Percentiles rank a stretch among this genome's conserved stretches.
These are phyloP conservation scores for Monosporozyma servazzii DNA, from an alignment of 805 yeast genomes.

Conservation along the genomic window DNA sequence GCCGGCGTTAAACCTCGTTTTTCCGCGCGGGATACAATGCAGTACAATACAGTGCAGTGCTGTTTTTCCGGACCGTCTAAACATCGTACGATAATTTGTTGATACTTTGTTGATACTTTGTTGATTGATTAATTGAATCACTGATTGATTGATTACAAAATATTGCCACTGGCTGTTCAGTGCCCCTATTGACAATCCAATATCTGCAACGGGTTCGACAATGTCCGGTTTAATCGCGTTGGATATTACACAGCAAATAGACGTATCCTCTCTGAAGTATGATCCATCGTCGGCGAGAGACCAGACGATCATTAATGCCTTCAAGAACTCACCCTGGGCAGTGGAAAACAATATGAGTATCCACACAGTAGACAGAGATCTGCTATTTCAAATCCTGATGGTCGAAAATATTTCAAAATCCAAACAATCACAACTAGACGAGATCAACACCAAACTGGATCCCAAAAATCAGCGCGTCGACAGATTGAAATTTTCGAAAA, in stretches of 20 bases:
- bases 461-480: conserved; percentile 55
- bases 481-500: conserved; percentile 31
- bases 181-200: no score
- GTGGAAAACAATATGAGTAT: background rate
- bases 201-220: background rate
- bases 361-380: conserved; percentile 18
- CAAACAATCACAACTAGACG: conserved; percentile 44
- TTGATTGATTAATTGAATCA: no score
- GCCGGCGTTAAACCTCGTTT: no score
- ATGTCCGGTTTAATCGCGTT: background rate
- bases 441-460: conserved; percentile 42
- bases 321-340: conserved; percentile 15
- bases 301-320: conserved; percentile 10
- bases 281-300: conserved; percentile 10
- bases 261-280: conserved; percentile 5
- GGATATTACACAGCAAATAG: conserved; percentile 12
- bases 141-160: no score
- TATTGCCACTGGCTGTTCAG: no score
- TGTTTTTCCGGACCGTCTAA: no score
- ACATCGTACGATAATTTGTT: no score
- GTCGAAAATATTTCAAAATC: conserved; percentile 47
- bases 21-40: no score
- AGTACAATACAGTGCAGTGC: no score
- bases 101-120: no score
- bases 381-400: conserved; percentile 47